Base-by-base conservation (phyloP, 345 rosid genomes). In the Garcia nutans region DNA sequence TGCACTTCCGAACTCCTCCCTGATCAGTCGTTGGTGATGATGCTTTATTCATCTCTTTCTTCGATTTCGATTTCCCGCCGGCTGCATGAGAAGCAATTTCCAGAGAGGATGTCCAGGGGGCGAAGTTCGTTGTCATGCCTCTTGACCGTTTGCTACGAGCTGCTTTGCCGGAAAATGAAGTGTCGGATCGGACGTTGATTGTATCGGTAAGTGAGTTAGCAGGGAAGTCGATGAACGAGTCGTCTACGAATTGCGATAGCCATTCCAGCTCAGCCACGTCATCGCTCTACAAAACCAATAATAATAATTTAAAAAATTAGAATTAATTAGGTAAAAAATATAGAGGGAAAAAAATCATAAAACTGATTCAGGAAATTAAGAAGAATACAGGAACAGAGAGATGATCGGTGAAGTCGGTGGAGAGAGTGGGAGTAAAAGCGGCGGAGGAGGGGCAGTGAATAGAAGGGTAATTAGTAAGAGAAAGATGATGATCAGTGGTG, bases 241-340 rank as follows among this genome's bases (percentile, higher is more conserved):
- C 97, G 73, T 93, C 93, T 0, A 90, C 95, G 82, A 93, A 89
- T 62, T 78, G 89, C 17, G 97, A 91, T 12, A 93, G 82, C 98
- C 97, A 91, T 68, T 93, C 98, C 20, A 93, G 76, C 81, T 93
- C 94, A 20, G 98, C 98, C 60, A 87, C 91, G 55, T 93, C 97
- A 72, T 93, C 95, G 74, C 82, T 86, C 98, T 93, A 73, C 82
- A 70, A 57, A 74, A 45, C 26, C 15, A 31, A 54, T 72, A 11
- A 24, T 31, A 28, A 52, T 4, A 37, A 5, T 37, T 37, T 55
- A 70, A 0, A 16, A 1, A 5, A 2, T 0, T 65, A 17, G 5
- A 11, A 8, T 37, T 37, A 37, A n/a, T 10, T 17, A 41, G 28
- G 44, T 7, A 8, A 5, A 49, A 6, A 45, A 67, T 22, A 12